Evolutionary conservation across 225 moss, liverwort and hornwort species (phyloP).

Genomic region (Antitrichia curtipendula): DNA sequence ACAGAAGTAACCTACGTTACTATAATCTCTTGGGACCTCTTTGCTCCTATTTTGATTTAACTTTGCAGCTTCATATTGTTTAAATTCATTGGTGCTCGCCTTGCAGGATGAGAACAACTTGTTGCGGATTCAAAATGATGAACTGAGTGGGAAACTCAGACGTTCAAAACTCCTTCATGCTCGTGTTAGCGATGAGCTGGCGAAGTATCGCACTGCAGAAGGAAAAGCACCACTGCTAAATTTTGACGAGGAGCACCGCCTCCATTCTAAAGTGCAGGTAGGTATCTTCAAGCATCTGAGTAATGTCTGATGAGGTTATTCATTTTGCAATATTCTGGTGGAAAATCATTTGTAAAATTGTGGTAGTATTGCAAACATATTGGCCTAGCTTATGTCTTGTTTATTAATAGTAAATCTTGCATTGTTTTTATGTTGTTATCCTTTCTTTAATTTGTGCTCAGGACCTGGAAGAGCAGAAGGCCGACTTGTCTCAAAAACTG

Average conservation of each 20-base stretch:
- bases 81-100: neutral
- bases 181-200: conserved; percentile 78
- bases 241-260: conserved; percentile 77
- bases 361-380: neutral
- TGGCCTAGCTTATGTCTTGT: neutral
- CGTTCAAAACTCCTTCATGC: conserved; percentile 63
- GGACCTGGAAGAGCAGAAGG: conserved; percentile 60
- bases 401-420: neutral
- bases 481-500: conserved; percentile 50
- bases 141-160: conserved; percentile 70
- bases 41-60: neutral
- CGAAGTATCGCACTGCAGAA: conserved; percentile 63
- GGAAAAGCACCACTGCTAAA: conserved; percentile 59
- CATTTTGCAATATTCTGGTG: neutral
- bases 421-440: neutral
- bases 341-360: neutral
- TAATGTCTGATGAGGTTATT: neutral
- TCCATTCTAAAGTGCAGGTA: conserved; percentile 60
- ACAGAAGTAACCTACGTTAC: neutral
- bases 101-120: conserved; percentile 77
- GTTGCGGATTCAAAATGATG: conserved; percentile 66
- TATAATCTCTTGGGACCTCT: neutral
- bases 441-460: neutral
- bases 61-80: neutral
- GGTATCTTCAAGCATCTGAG: conserved; percentile 11